These are phyloP conservation scores for Eutrema japonicum DNA, from an alignment of 345 rosid genomes.

Conservation along the genomic window DNA sequence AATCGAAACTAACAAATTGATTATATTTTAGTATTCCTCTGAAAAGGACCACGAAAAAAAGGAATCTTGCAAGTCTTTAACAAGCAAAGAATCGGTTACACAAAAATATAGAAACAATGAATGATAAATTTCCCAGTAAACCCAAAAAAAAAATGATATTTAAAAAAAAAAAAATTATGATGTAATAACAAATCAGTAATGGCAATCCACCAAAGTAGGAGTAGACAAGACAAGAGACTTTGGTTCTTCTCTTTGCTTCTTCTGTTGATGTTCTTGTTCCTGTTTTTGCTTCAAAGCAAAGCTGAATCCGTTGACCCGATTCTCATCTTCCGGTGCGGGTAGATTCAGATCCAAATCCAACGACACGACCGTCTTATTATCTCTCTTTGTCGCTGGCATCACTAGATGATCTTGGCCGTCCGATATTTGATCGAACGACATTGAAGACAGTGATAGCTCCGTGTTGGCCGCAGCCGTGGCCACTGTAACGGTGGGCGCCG, in stretches of 20 bases:
- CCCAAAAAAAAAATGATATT: constrained; percentile 7
- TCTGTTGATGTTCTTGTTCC: constrained; percentile 48
- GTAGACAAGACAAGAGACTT: constrained; percentile 61
- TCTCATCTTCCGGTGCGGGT: constrained; percentile 88
- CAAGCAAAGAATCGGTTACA: constrained; percentile 43
- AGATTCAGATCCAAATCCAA: constrained; percentile 91
- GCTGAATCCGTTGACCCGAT: constrained; percentile 45
- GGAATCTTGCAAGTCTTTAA: constrained; percentile 32
- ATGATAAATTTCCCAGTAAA: constrained; percentile 19
- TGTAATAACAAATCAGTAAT: constrained; percentile 56
- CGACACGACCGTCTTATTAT: constrained; percentile 53
- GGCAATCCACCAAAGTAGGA: constrained; percentile 90
- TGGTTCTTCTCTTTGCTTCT: constrained; percentile 43
- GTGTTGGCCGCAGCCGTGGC: constrained; percentile 42
- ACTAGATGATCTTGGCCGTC: constrained; percentile 48
- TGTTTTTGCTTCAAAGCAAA: constrained; percentile 65
- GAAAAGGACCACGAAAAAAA: not conserved
- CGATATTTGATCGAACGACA: constrained; percentile 50
- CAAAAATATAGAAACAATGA: constrained; percentile 13
- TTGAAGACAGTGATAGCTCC: constrained; percentile 50
- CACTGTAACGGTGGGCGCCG: constrained; percentile 23
- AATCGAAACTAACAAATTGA: constrained; percentile 33
- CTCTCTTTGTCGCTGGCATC: constrained; percentile 35
- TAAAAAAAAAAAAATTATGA: not conserved
- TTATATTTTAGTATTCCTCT: constrained; percentile 22